phyloP scores from a whole-genome alignment of 2,329 filamentous ascomycete genomes.

The Incumbomyces delicatus region DNA sequence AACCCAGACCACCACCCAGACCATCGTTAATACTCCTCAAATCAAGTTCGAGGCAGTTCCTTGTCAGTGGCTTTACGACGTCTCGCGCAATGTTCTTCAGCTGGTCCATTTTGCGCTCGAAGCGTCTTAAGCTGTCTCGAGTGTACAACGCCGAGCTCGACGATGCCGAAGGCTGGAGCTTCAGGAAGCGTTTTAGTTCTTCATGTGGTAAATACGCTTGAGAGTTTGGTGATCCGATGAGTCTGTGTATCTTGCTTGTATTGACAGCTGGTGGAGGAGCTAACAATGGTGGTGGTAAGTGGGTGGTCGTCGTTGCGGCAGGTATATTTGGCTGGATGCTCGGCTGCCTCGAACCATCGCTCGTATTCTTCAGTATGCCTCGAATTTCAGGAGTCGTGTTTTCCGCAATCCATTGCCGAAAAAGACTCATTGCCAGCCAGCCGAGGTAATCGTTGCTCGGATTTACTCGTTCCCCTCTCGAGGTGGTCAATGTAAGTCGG shows the following conservation, averaged over 20 bases:
- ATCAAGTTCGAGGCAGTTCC: constrained; percentile 74
- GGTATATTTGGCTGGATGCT: constrained; percentile 8
- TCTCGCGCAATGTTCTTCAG: constrained; percentile 76
- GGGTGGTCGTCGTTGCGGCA: constrained; percentile 8
- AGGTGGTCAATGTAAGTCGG: constrained; percentile 66
- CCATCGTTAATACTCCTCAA: constrained; percentile 38
- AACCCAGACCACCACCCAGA: constrained; percentile 43
- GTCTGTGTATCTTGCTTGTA: constrained; percentile 65
- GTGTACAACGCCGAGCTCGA: constrained; percentile 52
- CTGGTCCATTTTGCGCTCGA: constrained; percentile 81
- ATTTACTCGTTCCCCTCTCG: constrained; percentile 69
- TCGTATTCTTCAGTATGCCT: constrained; percentile 34
- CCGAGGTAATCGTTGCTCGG: constrained; percentile 74
- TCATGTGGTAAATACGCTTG: constrained; percentile 67
- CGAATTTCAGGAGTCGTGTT: constrained; percentile 66
- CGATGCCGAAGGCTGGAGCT: constrained; percentile 52
- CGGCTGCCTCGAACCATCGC: constrained; percentile 13
- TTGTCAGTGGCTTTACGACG: constrained; percentile 74
- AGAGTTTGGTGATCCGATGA: constrained; percentile 55
- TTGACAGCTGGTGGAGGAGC: constrained; percentile 27
- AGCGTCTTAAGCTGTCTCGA: constrained; percentile 72
- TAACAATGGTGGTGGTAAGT: constrained; percentile 9
- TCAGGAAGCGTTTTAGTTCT: constrained; percentile 83
- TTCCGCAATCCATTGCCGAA: constrained; percentile 87
- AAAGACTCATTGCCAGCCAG: constrained; percentile 79